Base-by-base conservation (phyloP, 352 stramenopile species). In the Pseudoperonospora humuli region DNA sequence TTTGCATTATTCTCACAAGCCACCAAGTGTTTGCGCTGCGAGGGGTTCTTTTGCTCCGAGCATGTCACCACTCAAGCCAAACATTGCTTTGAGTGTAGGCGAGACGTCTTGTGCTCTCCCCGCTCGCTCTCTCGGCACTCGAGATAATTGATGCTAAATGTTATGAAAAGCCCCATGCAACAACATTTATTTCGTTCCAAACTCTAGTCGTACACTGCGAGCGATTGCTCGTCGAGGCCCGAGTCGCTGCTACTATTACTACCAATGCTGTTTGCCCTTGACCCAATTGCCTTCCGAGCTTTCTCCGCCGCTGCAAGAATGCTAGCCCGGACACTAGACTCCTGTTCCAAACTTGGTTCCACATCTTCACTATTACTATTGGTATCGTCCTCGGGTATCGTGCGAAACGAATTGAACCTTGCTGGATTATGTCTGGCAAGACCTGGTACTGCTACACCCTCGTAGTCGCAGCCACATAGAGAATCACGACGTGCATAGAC, bases 381-480 rank as follows among this genome's bases (percentile, higher is more conserved):
- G 42, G 37, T 61, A 35, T 69, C 62, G 23, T 64, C 64, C 50
- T 80, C 69, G 1, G 63, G 67, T 21, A 76, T 75, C 7, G 60
- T 70, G 7, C 74, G 75, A 48, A 93, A 93, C 40, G 77, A 93
- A 42, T 86, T 88, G 37, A 93, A 93, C 36, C 84, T 86, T 19
- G 80, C 80, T 7, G 77, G 80, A 14, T 75, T 87, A 53, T 77
- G 82, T 24, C 75, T 67, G 2, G 74, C 74, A 20, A 85, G 50
- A 10, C 77, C 80, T n/a, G 73, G 71, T 9, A 93, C 72, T 2
- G 80, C 80, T 31, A 86, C 62, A 25, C 80, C 80, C 57, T 88
- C 80, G 29, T 87, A 66, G n/a, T 75, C 64, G 17, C 54, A 49
- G 9, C 52, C 61, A 31, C 43, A 61, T 32, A 71, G 50, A 8